Conservation (phyloP, 306 rosid genomes). For the Acacia confusa region DNA sequence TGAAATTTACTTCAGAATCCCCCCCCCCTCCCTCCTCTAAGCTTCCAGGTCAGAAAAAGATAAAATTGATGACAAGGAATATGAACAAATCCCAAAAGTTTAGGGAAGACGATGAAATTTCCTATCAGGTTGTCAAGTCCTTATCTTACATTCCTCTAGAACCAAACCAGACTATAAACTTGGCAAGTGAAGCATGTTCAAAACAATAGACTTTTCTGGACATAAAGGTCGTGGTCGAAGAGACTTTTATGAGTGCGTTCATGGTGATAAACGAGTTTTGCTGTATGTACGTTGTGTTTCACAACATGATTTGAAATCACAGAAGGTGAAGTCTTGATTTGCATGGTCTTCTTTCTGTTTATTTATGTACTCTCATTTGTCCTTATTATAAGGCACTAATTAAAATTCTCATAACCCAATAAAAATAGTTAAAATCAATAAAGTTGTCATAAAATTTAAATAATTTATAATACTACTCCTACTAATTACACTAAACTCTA, state of each 20-base stretch:
- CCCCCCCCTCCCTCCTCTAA: neutral
- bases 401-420: too few species aligned
- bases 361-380: too few species aligned
- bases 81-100: constrained; percentile 15
- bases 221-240: neutral
- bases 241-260: neutral
- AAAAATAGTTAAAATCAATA: too few species aligned
- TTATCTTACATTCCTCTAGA: neutral
- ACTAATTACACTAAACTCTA: too few species aligned
- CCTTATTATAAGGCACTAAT: too few species aligned
- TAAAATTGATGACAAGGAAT: neutral
- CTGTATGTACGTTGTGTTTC: neutral
- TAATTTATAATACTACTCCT: too few species aligned
- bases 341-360: constrained; percentile 10
- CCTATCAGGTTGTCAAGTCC: neutral
- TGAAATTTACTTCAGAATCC: constrained; percentile 15
- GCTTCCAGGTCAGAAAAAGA: neutral
- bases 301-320: neutral
- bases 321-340: neutral
- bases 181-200: neutral
- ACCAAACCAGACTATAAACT: neutral
- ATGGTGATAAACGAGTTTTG: neutral
- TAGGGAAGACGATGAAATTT: neutral
- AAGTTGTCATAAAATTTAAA: too few species aligned
- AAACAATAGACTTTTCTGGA: constrained; percentile 5